These are phyloP conservation scores for Xerocomus cyaneibrunnescens DNA, from an alignment of 1,284 basidiomycete species.

Conservation along the genomic window DNA sequence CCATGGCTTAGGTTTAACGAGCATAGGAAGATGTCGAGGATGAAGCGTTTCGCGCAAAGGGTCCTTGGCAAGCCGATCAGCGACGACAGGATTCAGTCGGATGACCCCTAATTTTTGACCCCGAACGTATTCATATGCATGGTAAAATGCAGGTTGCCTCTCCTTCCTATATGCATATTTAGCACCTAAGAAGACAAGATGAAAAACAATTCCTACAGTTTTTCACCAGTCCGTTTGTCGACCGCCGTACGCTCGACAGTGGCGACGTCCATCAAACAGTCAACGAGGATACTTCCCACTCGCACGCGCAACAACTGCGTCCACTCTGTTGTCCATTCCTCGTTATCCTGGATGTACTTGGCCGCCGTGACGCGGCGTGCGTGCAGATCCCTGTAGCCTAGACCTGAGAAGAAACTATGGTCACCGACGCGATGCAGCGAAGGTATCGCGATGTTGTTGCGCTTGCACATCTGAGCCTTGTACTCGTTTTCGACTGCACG, in stretches of 20 bases:
- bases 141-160: constrained; percentile 89
- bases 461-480: constrained; percentile 78
- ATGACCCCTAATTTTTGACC: constrained; percentile 93
- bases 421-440: constrained; percentile 37
- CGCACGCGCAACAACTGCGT: constrained; percentile 74
- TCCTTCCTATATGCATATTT: constrained; percentile 53
- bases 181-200: constrained; percentile 5
- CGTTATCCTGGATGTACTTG: constrained; percentile 61
- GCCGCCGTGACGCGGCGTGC: constrained; percentile 62
- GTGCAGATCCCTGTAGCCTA: constrained; percentile 58
- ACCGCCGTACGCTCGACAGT: constrained; percentile 65
- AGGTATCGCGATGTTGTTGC: constrained; percentile 59
- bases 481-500: constrained; percentile 88
- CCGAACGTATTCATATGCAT: constrained; percentile 91
- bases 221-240: constrained; percentile 57
- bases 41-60: constrained; percentile 77
- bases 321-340: constrained; percentile 82
- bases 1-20: constrained; percentile 92
- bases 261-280: constrained; percentile 83
- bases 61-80: constrained; percentile 79
- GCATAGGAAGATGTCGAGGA: constrained; percentile 95
- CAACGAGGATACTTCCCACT: constrained; percentile 83
- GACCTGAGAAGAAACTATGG: constrained; percentile 53
- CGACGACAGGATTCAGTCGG: constrained; percentile 81
- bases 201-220: constrained; percentile 50